Conservation (phyloP, 179 eudicot genomes). For the Heliamphora pulchella region DNA sequence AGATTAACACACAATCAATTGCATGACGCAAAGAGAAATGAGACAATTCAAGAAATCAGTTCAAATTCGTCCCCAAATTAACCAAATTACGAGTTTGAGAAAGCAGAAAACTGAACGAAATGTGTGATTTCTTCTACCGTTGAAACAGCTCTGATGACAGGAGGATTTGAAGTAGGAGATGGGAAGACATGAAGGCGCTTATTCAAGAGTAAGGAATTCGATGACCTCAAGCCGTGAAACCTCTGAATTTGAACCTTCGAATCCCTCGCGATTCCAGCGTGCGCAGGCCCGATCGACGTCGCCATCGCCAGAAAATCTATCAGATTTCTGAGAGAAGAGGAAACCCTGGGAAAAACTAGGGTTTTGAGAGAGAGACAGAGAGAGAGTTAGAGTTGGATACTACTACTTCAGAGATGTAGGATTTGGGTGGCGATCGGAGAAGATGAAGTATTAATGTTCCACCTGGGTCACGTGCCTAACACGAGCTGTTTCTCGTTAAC, state of each 20-base stretch:
- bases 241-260: constrained; percentile 36
- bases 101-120: not conserved
- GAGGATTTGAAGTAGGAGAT: constrained; percentile 27
- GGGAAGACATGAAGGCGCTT: constrained; percentile 26
- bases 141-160: constrained; percentile 43
- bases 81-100: not conserved
- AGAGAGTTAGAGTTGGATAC: not conserved
- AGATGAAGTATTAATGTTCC: constrained; percentile 5
- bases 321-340: not conserved
- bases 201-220: constrained; percentile 16
- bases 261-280: constrained; percentile 34
- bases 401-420: not conserved
- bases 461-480: constrained; percentile 19
- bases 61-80: not conserved
- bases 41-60: not conserved
- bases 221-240: constrained; percentile 42
- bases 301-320: constrained; percentile 34
- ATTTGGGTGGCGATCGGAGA: not conserved
- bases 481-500: too few relatives aligned
- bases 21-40: not conserved
- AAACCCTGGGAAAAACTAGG: constrained; percentile 10
- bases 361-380: not conserved
- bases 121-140: constrained; percentile 18
- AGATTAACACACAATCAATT: not conserved
- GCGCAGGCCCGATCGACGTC: constrained; percentile 56